Evolutionary conservation across 1,139 yeast genomes (phyloP).

Genomic region (Kurtzmaniella quercitrusa): DNA sequence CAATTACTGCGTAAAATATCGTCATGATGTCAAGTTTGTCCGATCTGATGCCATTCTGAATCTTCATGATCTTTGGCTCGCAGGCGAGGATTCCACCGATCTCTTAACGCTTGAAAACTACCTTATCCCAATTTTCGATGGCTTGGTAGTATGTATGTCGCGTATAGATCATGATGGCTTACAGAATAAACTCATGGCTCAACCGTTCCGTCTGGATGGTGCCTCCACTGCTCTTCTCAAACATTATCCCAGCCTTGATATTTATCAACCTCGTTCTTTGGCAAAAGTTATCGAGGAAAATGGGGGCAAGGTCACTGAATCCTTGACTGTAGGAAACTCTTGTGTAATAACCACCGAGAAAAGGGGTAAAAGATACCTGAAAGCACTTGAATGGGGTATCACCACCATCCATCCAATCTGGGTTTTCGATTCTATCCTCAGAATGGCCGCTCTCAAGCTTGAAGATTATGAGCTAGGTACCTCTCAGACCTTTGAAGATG

Average conservation of each 20-base stretch:
- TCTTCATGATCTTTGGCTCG: conserved; percentile 50
- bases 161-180: conserved; percentile 27
- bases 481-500: conserved; percentile 35
- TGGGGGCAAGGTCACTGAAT: conserved; percentile 60
- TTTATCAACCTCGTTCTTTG: conserved; percentile 12
- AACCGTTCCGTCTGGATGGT: conserved; percentile 12
- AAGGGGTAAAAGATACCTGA: conserved; percentile 57
- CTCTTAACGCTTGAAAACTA: conserved; percentile 20
- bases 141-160: conserved; percentile 49
- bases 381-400: conserved; percentile 64
- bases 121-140: conserved; percentile 43
- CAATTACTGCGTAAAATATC: conserved; percentile 52
- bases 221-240: conserved; percentile 6
- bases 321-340: conserved; percentile 48
- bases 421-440: conserved; percentile 58
- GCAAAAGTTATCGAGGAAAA: conserved; percentile 36
- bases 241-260: conserved; percentile 7
- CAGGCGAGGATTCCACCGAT: conserved; percentile 37
- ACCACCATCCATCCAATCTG: conserved; percentile 74
- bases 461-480: conserved; percentile 31
- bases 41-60: conserved; percentile 41
- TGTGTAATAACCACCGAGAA: conserved; percentile 52
- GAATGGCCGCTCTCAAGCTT: conserved; percentile 57
- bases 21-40: conserved; percentile 59
- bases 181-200: conserved; percentile 9